Evolutionary conservation across 257 asterid species (phyloP), one percentile per base, ranked within the genome.

Genomic region (Lycium ferocissimum): DNA sequence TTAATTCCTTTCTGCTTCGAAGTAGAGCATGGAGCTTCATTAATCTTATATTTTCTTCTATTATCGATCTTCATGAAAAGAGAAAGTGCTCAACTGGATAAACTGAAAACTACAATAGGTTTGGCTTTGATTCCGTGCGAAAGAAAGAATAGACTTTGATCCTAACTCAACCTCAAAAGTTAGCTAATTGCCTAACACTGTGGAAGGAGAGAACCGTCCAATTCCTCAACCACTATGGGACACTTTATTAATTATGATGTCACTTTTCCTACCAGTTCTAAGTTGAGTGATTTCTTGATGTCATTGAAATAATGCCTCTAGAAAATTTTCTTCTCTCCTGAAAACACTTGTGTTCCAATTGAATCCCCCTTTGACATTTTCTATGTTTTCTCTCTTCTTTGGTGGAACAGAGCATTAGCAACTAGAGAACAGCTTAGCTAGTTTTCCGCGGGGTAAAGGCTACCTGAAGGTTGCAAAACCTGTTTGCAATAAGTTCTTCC

Each of bases 321-420:
- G 61, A 63, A 63, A 61, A 2, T 15, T 15, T 17, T 26, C 38
- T 26, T 67, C 75, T 45, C 79, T 20, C 45, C 76, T 61, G 47
- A 20, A 47, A 61, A 40, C 51, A 33, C 45, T 26, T 47, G 20
- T 81, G 33, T 76, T 14, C 82, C 82, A 22, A 51, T 51, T 22
- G 63, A 76, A 76, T 51, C 63, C 82, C 59, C 82, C 61, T 45
- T 40, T 63, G 26, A 82, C 49, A 65, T 22, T 82, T 75, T 66
- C 85, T 56, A 49, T 45, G 22, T 37, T 14, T 26, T 47, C 59
- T 45, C 33, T 83, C 80, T 47, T 53, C 43, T n/a, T 83, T 54
- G 62, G 51, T 67, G 85, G 18, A 45, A 73, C 86, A 83, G 86
- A 51, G 86, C 82, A 54, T 73, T 84, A 72, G 86, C 81, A 26